These are phyloP conservation scores for Exophiala lecanii-corni DNA, from an alignment of 2,329 filamentous ascomycete species.

Conservation along the genomic window DNA sequence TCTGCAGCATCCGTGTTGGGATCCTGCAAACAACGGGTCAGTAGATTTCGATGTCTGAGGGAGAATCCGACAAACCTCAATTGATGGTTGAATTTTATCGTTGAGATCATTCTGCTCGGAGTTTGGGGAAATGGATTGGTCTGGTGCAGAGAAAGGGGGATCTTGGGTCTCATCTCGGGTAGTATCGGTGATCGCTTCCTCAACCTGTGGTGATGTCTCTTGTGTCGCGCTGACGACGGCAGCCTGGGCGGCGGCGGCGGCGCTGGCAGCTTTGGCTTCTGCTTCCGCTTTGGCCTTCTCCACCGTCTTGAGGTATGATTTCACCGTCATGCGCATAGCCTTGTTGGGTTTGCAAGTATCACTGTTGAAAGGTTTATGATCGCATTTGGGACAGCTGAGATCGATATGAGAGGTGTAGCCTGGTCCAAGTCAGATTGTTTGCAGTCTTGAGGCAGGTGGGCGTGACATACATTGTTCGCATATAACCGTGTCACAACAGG, in stretches of 20 bases:
- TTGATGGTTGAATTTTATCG: slow-evolving; percentile 17
- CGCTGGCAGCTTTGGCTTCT: slow-evolving; percentile 38
- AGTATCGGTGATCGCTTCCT: too few species aligned
- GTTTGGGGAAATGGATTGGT: too few species aligned
- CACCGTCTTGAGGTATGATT: slow-evolving; percentile 82
- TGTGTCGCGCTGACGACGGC: too few species aligned
- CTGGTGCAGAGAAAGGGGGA: too few species aligned
- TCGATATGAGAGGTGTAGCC: slow-evolving; percentile 51
- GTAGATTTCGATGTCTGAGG: background rate
- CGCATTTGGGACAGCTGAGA: slow-evolving; percentile 83
- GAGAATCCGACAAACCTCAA: slow-evolving; percentile 15
- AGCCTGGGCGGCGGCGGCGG: slow-evolving; percentile 7
- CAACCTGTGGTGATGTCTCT: too few species aligned
- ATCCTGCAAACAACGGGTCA: slow-evolving; percentile 9
- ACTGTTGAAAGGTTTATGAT: slow-evolving; percentile 79
- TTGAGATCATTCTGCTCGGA: too few species aligned
- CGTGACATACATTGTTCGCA: slow-evolving; percentile 73
- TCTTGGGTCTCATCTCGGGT: too few species aligned
- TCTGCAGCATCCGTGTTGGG: slow-evolving; percentile 13
- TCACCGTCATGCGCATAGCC: slow-evolving; percentile 83
- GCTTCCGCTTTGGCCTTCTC: slow-evolving; percentile 79
- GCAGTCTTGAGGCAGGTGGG: slow-evolving; percentile 1
- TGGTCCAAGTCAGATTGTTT: slow-evolving; percentile 7
- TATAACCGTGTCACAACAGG: slow-evolving; percentile 93
- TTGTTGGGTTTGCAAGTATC: slow-evolving; percentile 88